phyloP scores from a whole-genome alignment of 345 rosid genomes.

The Rhodamnia rubescens region DNA sequence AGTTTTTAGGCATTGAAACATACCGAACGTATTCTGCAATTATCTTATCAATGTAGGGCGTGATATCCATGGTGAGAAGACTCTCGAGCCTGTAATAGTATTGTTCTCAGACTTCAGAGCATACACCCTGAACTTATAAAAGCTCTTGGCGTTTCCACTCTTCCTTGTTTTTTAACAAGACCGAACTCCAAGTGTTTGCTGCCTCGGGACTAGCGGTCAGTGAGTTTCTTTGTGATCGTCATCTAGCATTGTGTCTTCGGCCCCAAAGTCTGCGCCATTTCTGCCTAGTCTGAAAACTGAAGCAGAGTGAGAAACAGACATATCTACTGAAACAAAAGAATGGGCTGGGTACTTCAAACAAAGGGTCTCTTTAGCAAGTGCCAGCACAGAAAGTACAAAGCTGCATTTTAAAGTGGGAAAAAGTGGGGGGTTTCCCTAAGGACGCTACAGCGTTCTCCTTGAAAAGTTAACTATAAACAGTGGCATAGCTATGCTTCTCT shows the following conservation, averaged over 20 bases:
- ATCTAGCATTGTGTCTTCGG: conserved; percentile 1
- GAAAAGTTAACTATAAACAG: no score
- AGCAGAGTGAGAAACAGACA: neutral
- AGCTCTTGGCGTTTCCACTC: conserved; percentile 26
- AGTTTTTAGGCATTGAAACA: neutral
- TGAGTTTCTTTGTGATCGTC: no score
- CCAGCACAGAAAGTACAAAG: neutral
- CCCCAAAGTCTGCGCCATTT: conserved; percentile 74
- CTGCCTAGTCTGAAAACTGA: neutral
- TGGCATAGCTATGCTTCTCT: no score
- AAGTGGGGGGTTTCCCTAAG: no score
- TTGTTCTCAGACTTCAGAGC: conserved; percentile 48
- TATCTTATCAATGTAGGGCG: conserved; percentile 54
- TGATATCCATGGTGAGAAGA: conserved; percentile 58
- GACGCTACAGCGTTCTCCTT: no score
- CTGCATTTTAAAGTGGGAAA: neutral
- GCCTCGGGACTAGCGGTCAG: neutral
- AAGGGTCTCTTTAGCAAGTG: neutral
- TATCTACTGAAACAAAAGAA: neutral
- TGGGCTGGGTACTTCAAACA: no score
- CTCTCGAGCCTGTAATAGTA: conserved; percentile 38
- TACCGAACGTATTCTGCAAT: conserved; percentile 87
- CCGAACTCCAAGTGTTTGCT: conserved; percentile 40
- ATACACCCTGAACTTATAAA: conserved; percentile 32
- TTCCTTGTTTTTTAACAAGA: conserved; percentile 51